phyloP scores from a whole-genome alignment of 176 grass and related monocot species.

The Musa itinerans region DNA sequence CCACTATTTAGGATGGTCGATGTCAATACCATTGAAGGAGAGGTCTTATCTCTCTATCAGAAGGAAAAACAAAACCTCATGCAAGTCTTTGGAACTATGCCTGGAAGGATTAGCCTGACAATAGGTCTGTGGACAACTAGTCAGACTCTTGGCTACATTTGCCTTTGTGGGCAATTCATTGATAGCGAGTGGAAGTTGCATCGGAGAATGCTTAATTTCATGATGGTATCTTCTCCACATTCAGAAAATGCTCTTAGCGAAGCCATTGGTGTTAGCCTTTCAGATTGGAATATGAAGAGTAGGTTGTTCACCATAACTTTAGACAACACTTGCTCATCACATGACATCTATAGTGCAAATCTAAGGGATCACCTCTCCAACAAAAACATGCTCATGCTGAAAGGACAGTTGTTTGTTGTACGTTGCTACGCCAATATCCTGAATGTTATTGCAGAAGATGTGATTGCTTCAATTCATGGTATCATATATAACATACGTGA shows the following conservation, averaged over 20 bases:
- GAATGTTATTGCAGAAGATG: not conserved
- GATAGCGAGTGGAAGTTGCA: constrained; percentile 8
- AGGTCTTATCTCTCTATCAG: constrained; percentile 4
- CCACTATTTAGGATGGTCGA: constrained; percentile 5
- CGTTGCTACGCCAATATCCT: constrained; percentile 8
- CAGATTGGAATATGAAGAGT: constrained; percentile 10
- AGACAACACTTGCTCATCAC: not conserved
- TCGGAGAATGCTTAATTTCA: constrained; percentile 7
- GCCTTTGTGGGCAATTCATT: constrained; percentile 2
- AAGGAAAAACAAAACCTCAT: constrained; percentile 5
- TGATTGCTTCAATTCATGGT: constrained; percentile 11
- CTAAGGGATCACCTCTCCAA: constrained; percentile 10
- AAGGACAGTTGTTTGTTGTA: constrained; percentile 12
- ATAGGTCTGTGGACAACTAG: constrained; percentile 13
- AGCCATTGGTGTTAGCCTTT: constrained; percentile 4
- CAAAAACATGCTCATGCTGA: not conserved
- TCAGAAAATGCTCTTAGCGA: constrained; percentile 14
- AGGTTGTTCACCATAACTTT: constrained; percentile 8
- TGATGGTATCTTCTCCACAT: constrained; percentile 12
- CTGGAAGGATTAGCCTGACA: constrained; percentile 4
- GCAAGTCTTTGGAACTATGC: constrained; percentile 1
- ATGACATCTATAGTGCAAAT: constrained; percentile 13
- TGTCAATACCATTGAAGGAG: constrained; percentile 5
- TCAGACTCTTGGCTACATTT: constrained; percentile 12
- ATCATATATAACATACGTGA: constrained; percentile 6